phyloP scores from a whole-genome alignment of 2,329 filamentous ascomycete genomes.

The Fusarium sp. region DNA sequence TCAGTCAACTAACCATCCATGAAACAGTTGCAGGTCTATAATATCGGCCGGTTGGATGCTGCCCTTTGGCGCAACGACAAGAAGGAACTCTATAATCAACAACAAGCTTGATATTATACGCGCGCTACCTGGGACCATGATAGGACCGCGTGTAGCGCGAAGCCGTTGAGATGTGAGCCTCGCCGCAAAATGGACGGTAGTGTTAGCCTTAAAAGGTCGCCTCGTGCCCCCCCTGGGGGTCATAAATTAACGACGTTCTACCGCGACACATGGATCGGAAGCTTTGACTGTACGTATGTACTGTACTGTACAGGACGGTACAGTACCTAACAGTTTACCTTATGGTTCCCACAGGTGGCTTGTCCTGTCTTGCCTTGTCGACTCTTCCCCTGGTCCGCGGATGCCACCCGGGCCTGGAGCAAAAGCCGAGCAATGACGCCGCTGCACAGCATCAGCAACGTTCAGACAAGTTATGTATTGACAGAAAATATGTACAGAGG shows the following conservation, averaged over 20 bases:
- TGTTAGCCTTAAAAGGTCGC: constrained; percentile 18
- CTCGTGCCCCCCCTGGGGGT: background rate
- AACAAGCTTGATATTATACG: constrained; percentile 5
- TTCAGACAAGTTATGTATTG: background rate
- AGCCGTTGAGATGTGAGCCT: constrained; percentile 20
- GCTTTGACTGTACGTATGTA: background rate
- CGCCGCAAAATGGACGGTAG: constrained; percentile 1
- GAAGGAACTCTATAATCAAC: background rate
- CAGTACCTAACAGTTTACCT: background rate
- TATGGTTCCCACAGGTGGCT: background rate
- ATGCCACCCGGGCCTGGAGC: constrained; percentile 20
- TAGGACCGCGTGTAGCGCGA: constrained; percentile 31
- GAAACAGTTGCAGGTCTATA: background rate
- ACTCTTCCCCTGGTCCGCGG: constrained; percentile 29
- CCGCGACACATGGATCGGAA: constrained; percentile 12
- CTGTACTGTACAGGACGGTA: background rate
- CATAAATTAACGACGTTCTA: constrained; percentile 21
- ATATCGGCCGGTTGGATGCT: background rate
- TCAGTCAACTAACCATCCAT: background rate
- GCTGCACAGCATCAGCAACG: background rate
- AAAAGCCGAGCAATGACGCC: constrained; percentile 5
- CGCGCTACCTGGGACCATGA: constrained; percentile 16
- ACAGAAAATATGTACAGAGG: background rate
- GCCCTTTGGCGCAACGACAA: background rate
- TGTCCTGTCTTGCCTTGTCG: constrained; percentile 3